Conservation (phyloP, 2,329 filamentous ascomycete genomes). For the Colletotrichum scovillei region DNA sequence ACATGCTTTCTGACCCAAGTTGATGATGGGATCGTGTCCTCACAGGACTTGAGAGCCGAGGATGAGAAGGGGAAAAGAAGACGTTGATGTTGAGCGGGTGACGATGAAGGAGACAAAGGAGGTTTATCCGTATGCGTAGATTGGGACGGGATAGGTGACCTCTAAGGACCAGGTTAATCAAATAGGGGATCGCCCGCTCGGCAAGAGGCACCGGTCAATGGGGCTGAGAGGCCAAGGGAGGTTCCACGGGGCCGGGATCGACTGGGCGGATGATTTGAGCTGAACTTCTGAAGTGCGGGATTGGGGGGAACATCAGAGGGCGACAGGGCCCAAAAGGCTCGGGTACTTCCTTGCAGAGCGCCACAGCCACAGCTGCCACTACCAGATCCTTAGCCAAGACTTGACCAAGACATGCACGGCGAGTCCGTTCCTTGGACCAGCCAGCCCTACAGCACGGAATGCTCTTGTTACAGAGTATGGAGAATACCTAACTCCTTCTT, state of each 20-base stretch:
- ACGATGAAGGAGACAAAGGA: conserved; percentile 31
- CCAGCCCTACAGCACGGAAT: neutral
- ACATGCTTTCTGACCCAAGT: conserved; percentile 17
- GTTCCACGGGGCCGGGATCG: conserved; percentile 29
- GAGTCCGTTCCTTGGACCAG: conserved; percentile 1
- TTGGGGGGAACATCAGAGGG: neutral
- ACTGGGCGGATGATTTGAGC: conserved; percentile 2
- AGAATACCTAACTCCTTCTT: too few relatives aligned
- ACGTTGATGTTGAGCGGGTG: conserved; percentile 8
- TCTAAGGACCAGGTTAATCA: conserved; percentile 3
- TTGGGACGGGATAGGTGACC: conserved; percentile 17
- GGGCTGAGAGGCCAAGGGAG: conserved; percentile 25
- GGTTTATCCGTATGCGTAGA: neutral
- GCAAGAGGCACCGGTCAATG: conserved; percentile 15
- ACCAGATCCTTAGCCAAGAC: conserved; percentile 26
- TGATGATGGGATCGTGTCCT: neutral
- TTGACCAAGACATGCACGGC: conserved; percentile 20
- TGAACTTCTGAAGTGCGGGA: neutral
- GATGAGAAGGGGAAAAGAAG: neutral
- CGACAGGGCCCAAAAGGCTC: conserved; percentile 10
- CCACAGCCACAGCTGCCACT: conserved; percentile 27
- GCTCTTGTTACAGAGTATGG: neutral
- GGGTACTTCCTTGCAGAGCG: conserved; percentile 18
- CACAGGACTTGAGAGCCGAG: neutral
- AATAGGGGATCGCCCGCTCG: conserved; percentile 32